Evolutionary conservation across 768 basidiomycete species (phyloP), one percentile per base, ranked within the genome.

Genomic region (Agrocybe pediades): DNA sequence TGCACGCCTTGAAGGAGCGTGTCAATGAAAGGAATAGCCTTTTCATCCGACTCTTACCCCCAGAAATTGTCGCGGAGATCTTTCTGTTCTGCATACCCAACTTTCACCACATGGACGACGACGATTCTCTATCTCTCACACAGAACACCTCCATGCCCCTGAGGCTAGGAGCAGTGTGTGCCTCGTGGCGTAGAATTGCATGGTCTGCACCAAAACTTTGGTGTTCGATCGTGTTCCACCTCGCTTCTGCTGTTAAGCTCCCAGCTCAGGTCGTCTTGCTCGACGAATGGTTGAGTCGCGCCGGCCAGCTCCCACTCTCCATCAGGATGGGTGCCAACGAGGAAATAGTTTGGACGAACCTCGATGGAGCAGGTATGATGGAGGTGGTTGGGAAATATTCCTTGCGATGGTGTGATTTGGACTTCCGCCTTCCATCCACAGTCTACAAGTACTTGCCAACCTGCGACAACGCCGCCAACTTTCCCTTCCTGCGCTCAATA

Each of bases 131-230:
- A 27, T 49, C 41, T 39, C 44, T 19, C 20, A 9, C 33, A 42
- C 45, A 41, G 39, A 51, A 51, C 27, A 46, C 46, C 25, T 56
- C 55, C 17, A 46, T 49, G 16, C 65, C 67, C 9, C 55, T 68
- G 45, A 45, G 48, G 21, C 56, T 68, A 8, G 66, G 66, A 13
- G 53, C 61, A 17, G 64, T 70, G 13, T 70, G 66, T 44, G 59
- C 55, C 15, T 55, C 66, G 23, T 68, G 67, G 67, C 55, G 69
- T 19, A 56, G 63, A 9, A 60, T 68, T 45, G 67, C 65, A 21
- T 68, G 66, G 66, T 57, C 64, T n/a, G 66, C 67, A 51, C 67
- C 69, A 2, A 62, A 56, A 42, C 63, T 70, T 9, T 68, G 69
- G 66, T 48, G 59, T 6, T 26, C 54, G 2, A 55, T 60, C 19